Conservation (phyloP, 306 rosid genomes). For the Benincasa hispida region DNA sequence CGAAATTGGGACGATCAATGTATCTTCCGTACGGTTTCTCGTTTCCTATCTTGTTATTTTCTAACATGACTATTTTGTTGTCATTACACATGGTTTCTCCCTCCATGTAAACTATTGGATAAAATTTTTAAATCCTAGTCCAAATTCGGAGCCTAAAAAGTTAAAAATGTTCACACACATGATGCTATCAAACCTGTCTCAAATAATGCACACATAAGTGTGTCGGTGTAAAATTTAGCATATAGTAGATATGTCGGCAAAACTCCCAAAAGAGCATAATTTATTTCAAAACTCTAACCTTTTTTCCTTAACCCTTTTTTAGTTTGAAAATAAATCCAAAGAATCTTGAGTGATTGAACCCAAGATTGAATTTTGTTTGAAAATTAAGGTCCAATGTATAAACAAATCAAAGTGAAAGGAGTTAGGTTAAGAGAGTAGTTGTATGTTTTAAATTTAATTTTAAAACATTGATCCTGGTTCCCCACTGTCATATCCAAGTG, state of each 20-base stretch:
- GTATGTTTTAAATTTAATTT: not conserved
- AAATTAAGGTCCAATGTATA: not conserved
- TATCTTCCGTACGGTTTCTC: no score
- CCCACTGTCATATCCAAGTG: slow-evolving; percentile 2
- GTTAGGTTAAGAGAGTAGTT: not conserved
- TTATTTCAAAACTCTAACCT: not conserved
- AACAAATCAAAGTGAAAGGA: not conserved
- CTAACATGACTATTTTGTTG: no score
- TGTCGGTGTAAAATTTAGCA: not conserved
- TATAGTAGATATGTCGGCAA: not conserved
- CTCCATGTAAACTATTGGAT: no score
- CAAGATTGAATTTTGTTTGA: not conserved
- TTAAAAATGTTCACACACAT: not conserved
- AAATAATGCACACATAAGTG: not conserved
- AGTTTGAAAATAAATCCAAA: not conserved
- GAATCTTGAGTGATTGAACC: not conserved
- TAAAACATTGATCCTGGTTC: slow-evolving; percentile 18
- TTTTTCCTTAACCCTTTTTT: not conserved
- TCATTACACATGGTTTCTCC: no score
- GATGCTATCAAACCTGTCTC: not conserved
- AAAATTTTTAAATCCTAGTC: not conserved
- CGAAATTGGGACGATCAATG: no score
- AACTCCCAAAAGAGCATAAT: not conserved
- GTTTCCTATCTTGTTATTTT: no score
- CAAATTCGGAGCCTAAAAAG: not conserved